phyloP scores from a whole-genome alignment of 2,329 filamentous ascomycete genomes.

The Aspergillus sp. region DNA sequence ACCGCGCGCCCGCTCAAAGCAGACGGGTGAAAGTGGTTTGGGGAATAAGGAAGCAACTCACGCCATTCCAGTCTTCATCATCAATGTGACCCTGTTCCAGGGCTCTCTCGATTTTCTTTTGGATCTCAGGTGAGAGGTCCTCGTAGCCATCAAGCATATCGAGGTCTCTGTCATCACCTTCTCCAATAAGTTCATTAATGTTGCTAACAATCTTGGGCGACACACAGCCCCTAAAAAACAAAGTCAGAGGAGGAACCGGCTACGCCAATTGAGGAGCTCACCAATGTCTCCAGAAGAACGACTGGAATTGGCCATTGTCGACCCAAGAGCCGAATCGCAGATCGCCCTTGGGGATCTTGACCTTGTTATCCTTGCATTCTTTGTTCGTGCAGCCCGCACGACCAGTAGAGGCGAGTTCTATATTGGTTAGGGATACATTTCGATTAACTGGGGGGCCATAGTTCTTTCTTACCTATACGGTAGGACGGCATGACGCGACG shows the following conservation, averaged over 20 bases:
- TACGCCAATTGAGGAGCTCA: constrained; percentile 44
- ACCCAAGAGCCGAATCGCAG: constrained; percentile 76
- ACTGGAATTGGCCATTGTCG: constrained; percentile 58
- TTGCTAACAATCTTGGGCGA: constrained; percentile 72
- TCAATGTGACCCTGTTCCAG: constrained; percentile 77
- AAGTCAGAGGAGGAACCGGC: background rate
- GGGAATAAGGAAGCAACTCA: constrained; percentile 49
- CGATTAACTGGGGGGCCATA: background rate
- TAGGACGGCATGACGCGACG: constrained; percentile 11
- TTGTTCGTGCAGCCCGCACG: constrained; percentile 73
- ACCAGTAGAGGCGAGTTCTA: constrained; percentile 69
- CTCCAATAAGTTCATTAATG: constrained; percentile 52
- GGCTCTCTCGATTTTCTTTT: constrained; percentile 72
- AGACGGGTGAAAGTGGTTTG: background rate
- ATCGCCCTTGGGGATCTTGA: constrained; percentile 77
- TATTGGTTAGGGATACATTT: background rate
- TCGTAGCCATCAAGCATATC: constrained; percentile 78
- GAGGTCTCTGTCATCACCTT: constrained; percentile 53
- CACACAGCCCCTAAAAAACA: constrained; percentile 68
- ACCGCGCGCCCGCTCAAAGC: background rate
- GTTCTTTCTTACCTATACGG: constrained; percentile 5
- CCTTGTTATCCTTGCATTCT: constrained; percentile 67
- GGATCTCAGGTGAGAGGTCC: constrained; percentile 66
- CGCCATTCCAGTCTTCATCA: constrained; percentile 83
- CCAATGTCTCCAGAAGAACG: constrained; percentile 86